Evolutionary conservation across 1,284 basidiomycete species (phyloP).

Genomic region (Cutaneotrichosporon spelunceum): DNA sequence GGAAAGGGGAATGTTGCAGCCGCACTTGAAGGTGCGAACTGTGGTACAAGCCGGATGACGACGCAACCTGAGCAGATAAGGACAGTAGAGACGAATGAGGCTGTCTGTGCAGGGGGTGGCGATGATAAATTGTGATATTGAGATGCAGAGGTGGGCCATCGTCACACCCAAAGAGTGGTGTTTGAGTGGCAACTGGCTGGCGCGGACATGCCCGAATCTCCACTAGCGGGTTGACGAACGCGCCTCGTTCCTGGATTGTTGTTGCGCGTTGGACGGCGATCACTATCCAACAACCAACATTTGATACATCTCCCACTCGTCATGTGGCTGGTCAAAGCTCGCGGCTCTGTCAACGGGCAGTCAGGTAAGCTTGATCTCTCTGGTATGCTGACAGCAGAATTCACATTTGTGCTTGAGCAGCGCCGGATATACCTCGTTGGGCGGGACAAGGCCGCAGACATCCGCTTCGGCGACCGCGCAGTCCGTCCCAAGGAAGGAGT

Average conservation of each 20-base stretch:
- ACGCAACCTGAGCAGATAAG: neutral
- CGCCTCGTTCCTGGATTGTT: constrained; percentile 6
- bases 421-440: constrained; percentile 38
- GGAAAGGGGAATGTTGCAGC: neutral
- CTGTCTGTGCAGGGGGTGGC: neutral
- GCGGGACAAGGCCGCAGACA: constrained; percentile 33
- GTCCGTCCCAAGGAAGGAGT: constrained; percentile 35
- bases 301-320: neutral
- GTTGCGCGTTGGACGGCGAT: neutral
- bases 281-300: neutral
- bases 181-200: constrained; percentile 2
- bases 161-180: neutral
- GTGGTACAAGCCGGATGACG: neutral
- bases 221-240: neutral
- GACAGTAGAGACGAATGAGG: neutral
- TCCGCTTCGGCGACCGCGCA: constrained; percentile 27
- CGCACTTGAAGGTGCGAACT: neutral
- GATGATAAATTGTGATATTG: neutral
- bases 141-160: neutral
- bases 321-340: constrained; percentile 46
- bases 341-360: constrained; percentile 45
- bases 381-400: constrained; percentile 27
- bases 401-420: constrained; percentile 43
- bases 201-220: neutral
- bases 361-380: constrained; percentile 26